These are phyloP conservation scores for Thalassiosira livingstoniorum DNA, from an alignment of 352 stramenopile genomes.

Conservation along the genomic window DNA sequence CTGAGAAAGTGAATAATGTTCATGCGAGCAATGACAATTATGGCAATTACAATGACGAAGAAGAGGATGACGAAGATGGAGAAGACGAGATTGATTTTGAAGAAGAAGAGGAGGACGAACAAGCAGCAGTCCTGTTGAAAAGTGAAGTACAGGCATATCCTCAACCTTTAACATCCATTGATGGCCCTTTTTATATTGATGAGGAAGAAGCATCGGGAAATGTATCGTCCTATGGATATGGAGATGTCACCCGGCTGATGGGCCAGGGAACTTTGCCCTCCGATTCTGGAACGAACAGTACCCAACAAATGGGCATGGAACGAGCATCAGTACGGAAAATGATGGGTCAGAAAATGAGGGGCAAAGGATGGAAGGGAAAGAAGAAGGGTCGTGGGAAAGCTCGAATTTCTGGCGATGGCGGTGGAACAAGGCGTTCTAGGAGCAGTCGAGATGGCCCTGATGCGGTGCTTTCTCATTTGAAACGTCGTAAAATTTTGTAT, in stretches of 20 bases:
- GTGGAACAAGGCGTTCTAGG: background rate
- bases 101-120: constrained; percentile 27
- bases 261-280: background rate
- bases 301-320: constrained; percentile 11
- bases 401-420: background rate
- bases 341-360: constrained; percentile 14
- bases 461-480: background rate
- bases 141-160: background rate
- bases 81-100: constrained; percentile 12
- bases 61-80: background rate
- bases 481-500: constrained; percentile 19
- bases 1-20: no score
- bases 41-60: background rate
- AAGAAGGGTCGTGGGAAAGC: background rate
- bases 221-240: background rate
- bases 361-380: background rate
- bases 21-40: background rate
- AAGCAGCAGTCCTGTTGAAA: constrained; percentile 16
- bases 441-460: background rate
- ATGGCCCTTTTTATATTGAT: background rate
- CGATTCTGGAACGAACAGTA: background rate
- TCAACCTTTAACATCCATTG: background rate
- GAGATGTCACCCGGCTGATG: background rate
- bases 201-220: background rate
- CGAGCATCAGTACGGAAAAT: constrained; percentile 35